Percentiles rank a stretch among this genome's conserved stretches.
Conservation (phyloP, 2,329 filamentous ascomycete species). For the Fusarium brachygibbosum region DNA sequence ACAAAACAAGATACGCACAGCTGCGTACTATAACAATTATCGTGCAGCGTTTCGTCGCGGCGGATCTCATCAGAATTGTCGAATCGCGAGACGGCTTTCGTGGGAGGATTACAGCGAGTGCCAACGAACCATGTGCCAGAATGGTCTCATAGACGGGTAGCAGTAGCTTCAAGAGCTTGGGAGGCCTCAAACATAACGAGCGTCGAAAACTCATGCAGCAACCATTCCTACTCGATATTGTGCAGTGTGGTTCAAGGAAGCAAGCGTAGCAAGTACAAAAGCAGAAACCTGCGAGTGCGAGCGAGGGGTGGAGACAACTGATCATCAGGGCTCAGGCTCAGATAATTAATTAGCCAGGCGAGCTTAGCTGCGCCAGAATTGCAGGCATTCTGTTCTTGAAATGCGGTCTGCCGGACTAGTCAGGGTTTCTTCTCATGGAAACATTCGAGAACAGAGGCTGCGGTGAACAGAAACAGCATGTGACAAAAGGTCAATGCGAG, state of each 20-base stretch:
- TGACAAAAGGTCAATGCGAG: constrained; percentile 30
- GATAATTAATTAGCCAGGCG: constrained; percentile 19
- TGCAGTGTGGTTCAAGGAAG: constrained; percentile 9
- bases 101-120: background rate
- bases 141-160: background rate
- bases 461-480: constrained; percentile 23
- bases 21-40: background rate
- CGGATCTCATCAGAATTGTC: constrained; percentile 18
- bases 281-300: constrained; percentile 6
- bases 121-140: constrained; percentile 1
- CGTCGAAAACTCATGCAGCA: constrained; percentile 24
- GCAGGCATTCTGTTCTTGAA: constrained; percentile 23
- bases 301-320: constrained; percentile 33
- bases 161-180: constrained; percentile 4
- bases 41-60: constrained; percentile 1
- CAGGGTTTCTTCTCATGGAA: constrained; percentile 29
- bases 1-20: constrained; percentile 6
- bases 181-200: constrained; percentile 14
- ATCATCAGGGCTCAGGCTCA: constrained; percentile 37
- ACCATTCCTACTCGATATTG: constrained; percentile 6
- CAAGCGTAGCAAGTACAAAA: constrained; percentile 11
- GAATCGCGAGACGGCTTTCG: constrained; percentile 1
- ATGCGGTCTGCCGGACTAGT: constrained; percentile 31
- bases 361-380: constrained; percentile 32
- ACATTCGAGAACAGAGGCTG: constrained; percentile 42